phyloP scores from a whole-genome alignment of 2,329 filamentous ascomycete species.

The Cladophialophora bantiana region DNA sequence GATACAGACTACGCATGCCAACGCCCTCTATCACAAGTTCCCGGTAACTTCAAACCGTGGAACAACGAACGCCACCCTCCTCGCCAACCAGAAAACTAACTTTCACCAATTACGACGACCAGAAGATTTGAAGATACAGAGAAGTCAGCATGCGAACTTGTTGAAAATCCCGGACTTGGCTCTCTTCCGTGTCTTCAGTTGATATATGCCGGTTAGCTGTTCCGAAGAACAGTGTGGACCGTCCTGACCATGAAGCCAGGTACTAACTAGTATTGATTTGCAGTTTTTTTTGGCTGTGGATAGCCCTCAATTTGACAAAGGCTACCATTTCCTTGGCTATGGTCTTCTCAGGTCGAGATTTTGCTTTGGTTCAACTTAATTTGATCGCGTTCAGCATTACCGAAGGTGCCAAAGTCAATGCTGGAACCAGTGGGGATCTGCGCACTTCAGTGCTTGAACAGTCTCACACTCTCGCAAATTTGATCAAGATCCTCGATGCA shows the following conservation, averaged over 20 bases:
- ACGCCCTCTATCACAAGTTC: not conserved
- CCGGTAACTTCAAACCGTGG: not conserved
- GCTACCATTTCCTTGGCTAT: not conserved
- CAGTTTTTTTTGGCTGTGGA: not conserved
- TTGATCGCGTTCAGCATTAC: not conserved
- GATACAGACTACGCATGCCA: not conserved
- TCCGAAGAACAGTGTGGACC: not conserved
- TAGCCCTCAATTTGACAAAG: not conserved
- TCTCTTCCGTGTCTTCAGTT: not conserved
- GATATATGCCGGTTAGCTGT: not conserved
- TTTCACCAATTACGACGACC: not conserved
- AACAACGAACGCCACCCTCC: not conserved
- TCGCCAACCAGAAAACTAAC: not conserved
- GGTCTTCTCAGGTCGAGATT: not conserved
- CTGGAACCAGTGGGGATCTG: not conserved
- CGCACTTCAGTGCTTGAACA: not conserved
- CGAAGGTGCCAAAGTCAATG: not conserved
- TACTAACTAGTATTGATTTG: not conserved
- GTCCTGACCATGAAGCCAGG: not conserved
- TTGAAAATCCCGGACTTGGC: not conserved
- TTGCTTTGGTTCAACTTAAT: not conserved
- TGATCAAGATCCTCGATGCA: not conserved
- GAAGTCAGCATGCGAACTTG: not conserved
- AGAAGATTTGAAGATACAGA: not conserved
- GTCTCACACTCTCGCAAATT: not conserved